Base-by-base conservation (phyloP, 2,329 filamentous ascomycete species). In the Trichophyton verrucosum region DNA sequence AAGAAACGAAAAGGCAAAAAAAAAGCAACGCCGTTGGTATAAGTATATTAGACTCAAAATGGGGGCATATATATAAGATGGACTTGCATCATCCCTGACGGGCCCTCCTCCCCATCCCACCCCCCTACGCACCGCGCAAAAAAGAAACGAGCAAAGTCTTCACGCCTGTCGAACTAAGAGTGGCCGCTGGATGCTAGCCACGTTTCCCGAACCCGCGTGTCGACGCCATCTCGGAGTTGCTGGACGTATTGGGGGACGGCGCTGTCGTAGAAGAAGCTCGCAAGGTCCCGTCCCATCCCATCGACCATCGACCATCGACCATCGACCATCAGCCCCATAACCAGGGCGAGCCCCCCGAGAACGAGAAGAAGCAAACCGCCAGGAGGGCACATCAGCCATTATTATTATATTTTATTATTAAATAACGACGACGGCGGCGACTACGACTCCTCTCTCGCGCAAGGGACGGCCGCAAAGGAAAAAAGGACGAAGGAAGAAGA, bases 161-260 rank as follows among this genome's bases (percentile, higher is more conserved):
- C 33, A 38, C 33, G 33, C 33, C 3, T 38, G 33, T 38, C 33
- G 33, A 38, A 38, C 33, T 38, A 51, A 51, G 20, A 9, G 22
- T 51, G 20, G 46, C 46, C 51, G 22, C 22, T 36, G 11, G 51
- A 27, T 33, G 51, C 30, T 9, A 36, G 51, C 51, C 51, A 55
- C 51, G 51, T 55, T 55, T 55, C 30, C 51, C 17, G 44, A 46
- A 47, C 44, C 33, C 51, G 51, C 51, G 51, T 55, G 51, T 55
- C 51, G 20, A 24, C 46, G 46, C 46, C 46, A 24, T 51, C 44
- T 47, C 46, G 22, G 46, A 51, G 20, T 15, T 51, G 8, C 20
- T 51, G 46, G 24, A 11, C 46, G 20, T 44, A 24, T 38, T 6
- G 33, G 3, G 33, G 9, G 33, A 38, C 11, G 11, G 33, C 33